Conservation (phyloP, 1,284 basidiomycete species). For the Xanthoconium separans region DNA sequence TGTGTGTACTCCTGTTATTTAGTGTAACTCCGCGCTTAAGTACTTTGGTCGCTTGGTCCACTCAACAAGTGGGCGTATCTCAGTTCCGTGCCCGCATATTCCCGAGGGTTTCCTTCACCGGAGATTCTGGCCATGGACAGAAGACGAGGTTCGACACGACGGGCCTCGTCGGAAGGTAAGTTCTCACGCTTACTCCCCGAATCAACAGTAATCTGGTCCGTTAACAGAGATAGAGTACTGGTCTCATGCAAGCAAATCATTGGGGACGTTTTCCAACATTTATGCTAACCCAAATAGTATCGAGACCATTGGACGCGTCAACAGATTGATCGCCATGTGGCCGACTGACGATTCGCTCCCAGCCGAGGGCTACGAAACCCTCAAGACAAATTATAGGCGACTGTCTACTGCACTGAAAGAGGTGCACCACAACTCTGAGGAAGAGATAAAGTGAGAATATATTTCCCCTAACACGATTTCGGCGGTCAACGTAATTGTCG, state of each 20-base stretch:
- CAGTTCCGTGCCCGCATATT: conserved; percentile 3
- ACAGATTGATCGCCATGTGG: conserved; percentile 68
- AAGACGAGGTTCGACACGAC: conserved; percentile 31
- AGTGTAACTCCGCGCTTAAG: no score
- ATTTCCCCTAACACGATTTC: conserved; percentile 3
- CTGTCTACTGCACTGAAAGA: conserved; percentile 59
- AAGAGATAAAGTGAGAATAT: conserved; percentile 59
- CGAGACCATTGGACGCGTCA: conserved; percentile 67
- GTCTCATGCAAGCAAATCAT: conserved; percentile 59
- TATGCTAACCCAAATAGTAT: conserved; percentile 48
- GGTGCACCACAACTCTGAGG: conserved; percentile 56
- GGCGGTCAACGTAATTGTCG: conserved; percentile 13
- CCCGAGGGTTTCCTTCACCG: not conserved
- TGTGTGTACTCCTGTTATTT: no score
- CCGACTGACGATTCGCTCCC: conserved; percentile 66
- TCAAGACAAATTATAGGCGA: conserved; percentile 64
- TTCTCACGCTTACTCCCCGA: conserved; percentile 27
- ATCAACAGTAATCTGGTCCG: conserved; percentile 2
- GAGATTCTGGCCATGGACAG: conserved; percentile 26
- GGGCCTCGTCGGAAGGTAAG: conserved; percentile 36
- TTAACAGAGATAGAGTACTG: conserved; percentile 65
- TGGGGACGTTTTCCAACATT: conserved; percentile 53
- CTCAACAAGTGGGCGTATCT: not conserved
- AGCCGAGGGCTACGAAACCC: conserved; percentile 61
- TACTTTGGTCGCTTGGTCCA: no score